Evolutionary conservation across 345 rosid genomes (phyloP), one percentile per base, ranked within the genome.

Genomic region (Angophora floribunda): DNA sequence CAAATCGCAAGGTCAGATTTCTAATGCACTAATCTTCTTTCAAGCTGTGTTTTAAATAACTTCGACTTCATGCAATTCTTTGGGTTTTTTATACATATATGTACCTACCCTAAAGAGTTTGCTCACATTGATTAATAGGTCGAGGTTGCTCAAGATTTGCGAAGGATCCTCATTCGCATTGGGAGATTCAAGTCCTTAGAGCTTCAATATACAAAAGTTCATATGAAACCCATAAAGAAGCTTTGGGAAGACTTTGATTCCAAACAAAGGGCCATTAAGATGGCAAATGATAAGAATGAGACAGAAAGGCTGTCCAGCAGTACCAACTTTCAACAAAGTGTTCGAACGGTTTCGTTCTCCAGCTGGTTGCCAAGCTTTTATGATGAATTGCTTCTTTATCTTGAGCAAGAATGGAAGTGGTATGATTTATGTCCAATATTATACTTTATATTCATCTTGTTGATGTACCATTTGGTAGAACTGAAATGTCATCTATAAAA

Each of bases 401-500:
- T 98, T 85, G 99, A 98, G 93, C 97, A 97, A 93, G 99, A 98
- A 91, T 98, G 99, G 99, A 97, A 98, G 90, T 98, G 99, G 99
- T 98, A 96, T 53, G 70, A 17, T 86, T 88, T 67, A 30, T 86
- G 9, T 50, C 79, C 17, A 28, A 16, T 87, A 32, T 85, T 55
- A 51, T 52, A 51, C 86, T 47, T n/a, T 52, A 14, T 36, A 11
- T 5, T 85, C 24, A 85, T 52, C 44, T 26, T 52, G 61, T 41
- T 9, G 22, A 53, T 44, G 63, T 51, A 85, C 44, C 24, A 14
- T 51, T 51, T n/a, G 61, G 45, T 61, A n/a, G 52, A 51, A n/a
- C 86, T 85, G 55, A 47, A 85, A 51, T 47, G 32, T 84, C 6
- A 28, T 85, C 44, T 85, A 47, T 32, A 21, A 75, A 21, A 19